Base-by-base conservation (phyloP, 371 early-diverging fungal genomes). In the Circinella minor region DNA sequence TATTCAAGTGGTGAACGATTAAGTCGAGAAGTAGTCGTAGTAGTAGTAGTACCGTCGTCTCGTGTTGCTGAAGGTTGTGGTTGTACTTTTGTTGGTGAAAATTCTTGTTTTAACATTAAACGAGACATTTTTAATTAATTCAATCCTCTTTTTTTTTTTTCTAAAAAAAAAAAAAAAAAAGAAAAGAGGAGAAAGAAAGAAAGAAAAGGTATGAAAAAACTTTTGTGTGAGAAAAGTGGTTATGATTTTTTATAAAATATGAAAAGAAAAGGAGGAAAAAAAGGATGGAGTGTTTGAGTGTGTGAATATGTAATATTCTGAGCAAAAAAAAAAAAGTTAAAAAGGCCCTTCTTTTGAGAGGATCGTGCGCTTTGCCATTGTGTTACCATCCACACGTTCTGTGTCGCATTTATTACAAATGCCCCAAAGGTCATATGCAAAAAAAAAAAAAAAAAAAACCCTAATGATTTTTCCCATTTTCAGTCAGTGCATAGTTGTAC, bases 51-150 rank as follows among this genome's bases (percentile, higher is more conserved):
- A 39, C 74, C 75, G 47, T 76, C 72, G 54, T 81, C 80, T 74
- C 84, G 68, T 66, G 78, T 73, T 34, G 81, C 71, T 20, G 84
- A 83, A 61, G 84, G 77, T 20, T 78, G 80, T 55, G 84, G 84
- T 66, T 83, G 84, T 4, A 81, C 68, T 69, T 74, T 57, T 20
- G 57, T 74, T 17, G 74, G 76, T 69, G 72, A 74, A 55, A 73
- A 73, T 61, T 70, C 67, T 64, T 69, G 54, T 57, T 57, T 65
- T 15, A 55, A 48, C 63, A 65, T 55, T 14, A 63, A 66, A 37
- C 37, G 59, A 67, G 61, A 54, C 55, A 61, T 38, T 15, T 18
- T 7, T 27, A 4, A 4, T 57, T 57, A 11, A 27, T 57, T 18
- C n/a, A 27, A 8, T 10, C n/a, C 2, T 57, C 27, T 46, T 51